Evolutionary conservation across 2,329 filamentous ascomycete species (phyloP).

Genomic region (Trichoderma endophyticum): DNA sequence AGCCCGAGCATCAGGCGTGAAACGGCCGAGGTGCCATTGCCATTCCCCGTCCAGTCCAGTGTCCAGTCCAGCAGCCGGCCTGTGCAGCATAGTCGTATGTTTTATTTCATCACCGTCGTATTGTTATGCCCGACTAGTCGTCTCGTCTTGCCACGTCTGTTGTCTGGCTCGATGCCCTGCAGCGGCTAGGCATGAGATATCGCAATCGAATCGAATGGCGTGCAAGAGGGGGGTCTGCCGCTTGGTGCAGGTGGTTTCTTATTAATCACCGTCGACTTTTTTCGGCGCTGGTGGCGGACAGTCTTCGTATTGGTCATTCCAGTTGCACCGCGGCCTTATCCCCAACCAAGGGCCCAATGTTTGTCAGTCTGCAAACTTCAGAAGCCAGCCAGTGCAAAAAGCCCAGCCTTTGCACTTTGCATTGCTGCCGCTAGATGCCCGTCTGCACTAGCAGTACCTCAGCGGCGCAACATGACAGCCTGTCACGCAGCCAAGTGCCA

Average conservation of each 20-base stretch:
- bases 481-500: constrained; percentile 12
- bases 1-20: neutral
- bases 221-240: neutral
- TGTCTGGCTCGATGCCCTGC: neutral
- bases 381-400: constrained; percentile 1
- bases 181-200: neutral
- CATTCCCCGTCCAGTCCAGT: neutral
- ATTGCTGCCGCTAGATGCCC: neutral
- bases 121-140: neutral
- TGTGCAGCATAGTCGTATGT: constrained; percentile 1
- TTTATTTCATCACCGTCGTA: constrained; percentile 2
- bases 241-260: neutral
- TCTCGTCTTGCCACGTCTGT: constrained; percentile 11
- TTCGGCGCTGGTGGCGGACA: neutral
- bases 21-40: neutral
- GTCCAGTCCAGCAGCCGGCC: neutral
- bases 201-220: neutral
- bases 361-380: constrained; percentile 1
- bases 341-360: neutral
- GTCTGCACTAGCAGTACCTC: neutral
- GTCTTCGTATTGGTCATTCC: constrained; percentile 9
- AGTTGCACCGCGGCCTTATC: constrained; percentile 9
- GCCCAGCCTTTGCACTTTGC: neutral
- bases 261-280: neutral
- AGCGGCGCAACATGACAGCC: constrained; percentile 15